Base-by-base conservation (phyloP, 306 rosid species). In the Gynostemma pentaphyllum region DNA sequence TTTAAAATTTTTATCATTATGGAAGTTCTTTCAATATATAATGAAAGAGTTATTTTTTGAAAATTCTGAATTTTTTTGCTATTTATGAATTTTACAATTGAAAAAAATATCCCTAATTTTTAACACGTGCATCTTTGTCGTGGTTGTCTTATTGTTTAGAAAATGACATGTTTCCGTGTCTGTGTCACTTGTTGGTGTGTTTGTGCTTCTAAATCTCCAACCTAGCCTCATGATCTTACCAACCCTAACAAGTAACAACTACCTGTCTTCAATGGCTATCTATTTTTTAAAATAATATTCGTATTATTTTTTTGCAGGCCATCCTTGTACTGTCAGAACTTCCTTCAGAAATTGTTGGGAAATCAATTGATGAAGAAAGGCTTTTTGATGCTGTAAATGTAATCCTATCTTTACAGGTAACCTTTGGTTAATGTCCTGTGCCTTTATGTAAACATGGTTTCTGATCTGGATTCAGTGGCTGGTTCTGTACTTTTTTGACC, bases 381-480 rank as follows among this genome's bases (percentile, higher is more conserved):
- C 41, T 85, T 9, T 81, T 72, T 64, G 83, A 88, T 34, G 82
- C 96, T 19, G 88, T 88, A 26, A 88, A 88, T 67, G 95, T 88
- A 74, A 67, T 82, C 51, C 81, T 85, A 61, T 88, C 87, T 8
- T 80, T 88, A 74, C 96, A 88, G 96, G 96, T 88, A 81, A 68
- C 37, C n/a, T 21, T 40, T 23, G 40, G 37, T 46, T 56, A 46
- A 30, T 32, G 23, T 55, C 42, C 63, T 32, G 23, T 55, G 63
- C 63, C 27, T 32, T 32, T 40, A 55, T 55, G 44, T 16, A 55
- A 55, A n/a, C 41, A 16, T 55, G 26, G 44, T 16, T 16, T 32
- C 3, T 32, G 37, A 7, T 7, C 42, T 30, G 2, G 16, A 55
- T 55, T 30, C 7, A 32, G 37, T 55, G 15, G 63, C 2, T 30